Percentiles rank a stretch among this genome's conserved stretches.
These are phyloP conservation scores for Arabis hirsuta DNA, from an alignment of 345 rosid genomes.

Conservation along the genomic window DNA sequence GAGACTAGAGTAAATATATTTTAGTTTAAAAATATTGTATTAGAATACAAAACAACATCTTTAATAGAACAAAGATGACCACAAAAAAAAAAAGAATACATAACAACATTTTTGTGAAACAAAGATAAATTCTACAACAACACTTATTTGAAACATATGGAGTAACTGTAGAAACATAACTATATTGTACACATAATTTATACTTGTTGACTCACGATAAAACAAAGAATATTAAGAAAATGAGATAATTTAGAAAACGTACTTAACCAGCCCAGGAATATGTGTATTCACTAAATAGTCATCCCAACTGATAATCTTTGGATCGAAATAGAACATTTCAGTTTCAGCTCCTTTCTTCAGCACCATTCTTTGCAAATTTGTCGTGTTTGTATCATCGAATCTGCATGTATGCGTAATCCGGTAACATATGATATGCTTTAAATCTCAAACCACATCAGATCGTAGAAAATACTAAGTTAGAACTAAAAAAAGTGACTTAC, in stretches of 20 bases:
- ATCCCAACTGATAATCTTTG: slow-evolving; percentile 56
- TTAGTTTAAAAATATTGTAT: no score
- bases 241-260: slow-evolving; percentile 28
- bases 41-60: no score
- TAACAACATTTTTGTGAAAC: no score
- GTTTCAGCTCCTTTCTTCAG: slow-evolving; percentile 13
- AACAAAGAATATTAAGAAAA: not conserved
- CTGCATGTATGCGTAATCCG: slow-evolving; percentile 14
- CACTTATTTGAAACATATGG: no score
- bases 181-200: not conserved
- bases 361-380: slow-evolving; percentile 16
- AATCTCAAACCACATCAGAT: not conserved
- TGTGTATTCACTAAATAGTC: slow-evolving; percentile 54
- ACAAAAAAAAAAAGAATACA: no score
- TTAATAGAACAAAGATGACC: no score
- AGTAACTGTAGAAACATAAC: no score
- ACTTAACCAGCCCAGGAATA: slow-evolving; percentile 52
- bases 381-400: slow-evolving; percentile 40
- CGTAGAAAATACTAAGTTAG: not conserved
- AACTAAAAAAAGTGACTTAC: slow-evolving; percentile 17
- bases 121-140: no score
- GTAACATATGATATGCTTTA: not conserved
- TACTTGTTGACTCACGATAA: slow-evolving; percentile 1
- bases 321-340: slow-evolving; percentile 53
- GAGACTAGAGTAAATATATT: no score